phyloP scores from a whole-genome alignment of 768 basidiomycete species.

The Tulasnella sp. region DNA sequence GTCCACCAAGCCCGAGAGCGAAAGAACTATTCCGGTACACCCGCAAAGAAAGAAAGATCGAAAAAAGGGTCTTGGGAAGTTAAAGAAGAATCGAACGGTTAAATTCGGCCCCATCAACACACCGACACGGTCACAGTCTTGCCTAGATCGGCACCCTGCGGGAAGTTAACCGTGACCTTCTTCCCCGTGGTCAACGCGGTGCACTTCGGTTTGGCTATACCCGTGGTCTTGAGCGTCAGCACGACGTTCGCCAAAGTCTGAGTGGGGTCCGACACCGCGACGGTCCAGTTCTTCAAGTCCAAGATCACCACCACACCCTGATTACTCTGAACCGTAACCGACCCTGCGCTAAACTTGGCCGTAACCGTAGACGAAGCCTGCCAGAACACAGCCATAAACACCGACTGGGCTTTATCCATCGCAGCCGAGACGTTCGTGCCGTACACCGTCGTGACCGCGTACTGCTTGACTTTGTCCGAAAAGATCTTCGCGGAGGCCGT shows the following conservation, averaged over 20 bases:
- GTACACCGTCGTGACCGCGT: constrained; percentile 29
- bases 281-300: background rate
- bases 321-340: background rate
- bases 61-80: no score
- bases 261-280: background rate
- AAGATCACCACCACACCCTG: background rate
- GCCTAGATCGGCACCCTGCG: no score
- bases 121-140: no score
- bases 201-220: no score
- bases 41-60: no score
- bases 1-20: no score
- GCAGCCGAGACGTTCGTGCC: constrained; percentile 45
- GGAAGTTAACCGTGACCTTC: no score
- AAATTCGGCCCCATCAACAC: no score
- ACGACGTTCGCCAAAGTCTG: background rate
- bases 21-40: no score
- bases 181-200: no score
- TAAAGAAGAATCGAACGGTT: no score
- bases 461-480: constrained; percentile 18
- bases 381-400: constrained; percentile 47
- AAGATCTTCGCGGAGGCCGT: constrained; percentile 22
- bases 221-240: background rate
- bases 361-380: constrained; percentile 32
- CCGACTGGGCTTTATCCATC: constrained; percentile 33
- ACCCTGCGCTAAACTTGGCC: constrained; percentile 18